Evolutionary conservation across 169 alveolate genomes (phyloP).

Genomic region (Cryptosporidium ryanae): DNA sequence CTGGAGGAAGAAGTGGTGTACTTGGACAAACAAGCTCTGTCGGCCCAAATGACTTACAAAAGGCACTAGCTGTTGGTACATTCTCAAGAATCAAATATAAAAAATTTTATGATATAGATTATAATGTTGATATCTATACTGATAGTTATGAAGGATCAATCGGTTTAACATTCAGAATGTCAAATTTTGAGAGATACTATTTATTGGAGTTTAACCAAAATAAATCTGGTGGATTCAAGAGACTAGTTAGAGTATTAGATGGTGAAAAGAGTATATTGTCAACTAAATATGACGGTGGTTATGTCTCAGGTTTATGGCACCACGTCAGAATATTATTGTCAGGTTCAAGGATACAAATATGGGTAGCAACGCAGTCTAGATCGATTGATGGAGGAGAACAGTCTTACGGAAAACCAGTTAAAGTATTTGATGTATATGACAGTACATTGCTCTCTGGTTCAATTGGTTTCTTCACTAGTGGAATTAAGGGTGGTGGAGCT

Average conservation of each 20-base stretch:
- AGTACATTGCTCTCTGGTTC: constrained; percentile 56
- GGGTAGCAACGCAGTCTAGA: constrained; percentile 49
- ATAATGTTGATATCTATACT: constrained; percentile 78
- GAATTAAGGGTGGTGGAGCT: constrained; percentile 66
- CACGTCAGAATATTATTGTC: constrained; percentile 78
- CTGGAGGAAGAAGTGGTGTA: constrained; percentile 74
- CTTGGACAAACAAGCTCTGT: constrained; percentile 75
- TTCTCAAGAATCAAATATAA: constrained; percentile 80
- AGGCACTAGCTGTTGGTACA: constrained; percentile 78
- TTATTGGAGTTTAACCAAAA: constrained; percentile 82
- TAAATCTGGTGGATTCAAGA: constrained; percentile 83
- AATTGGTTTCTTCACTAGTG: constrained; percentile 67
- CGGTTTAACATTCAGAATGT: constrained; percentile 83
- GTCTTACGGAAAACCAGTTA: constrained; percentile 34
- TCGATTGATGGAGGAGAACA: constrained; percentile 14
- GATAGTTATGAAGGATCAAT: constrained; percentile 83
- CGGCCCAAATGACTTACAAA: constrained; percentile 35
- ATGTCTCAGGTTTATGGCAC: constrained; percentile 82
- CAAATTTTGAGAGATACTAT: constrained; percentile 81
- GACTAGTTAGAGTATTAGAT: constrained; percentile 85
- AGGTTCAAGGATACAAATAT: constrained; percentile 61
- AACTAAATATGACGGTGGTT: constrained; percentile 81
- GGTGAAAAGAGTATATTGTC: constrained; percentile 87
- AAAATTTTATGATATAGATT: constrained; percentile 79
- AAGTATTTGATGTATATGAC: constrained; percentile 65